Base-by-base conservation (phyloP, 1,284 basidiomycete species). In the Apiotrichum brassicae region DNA sequence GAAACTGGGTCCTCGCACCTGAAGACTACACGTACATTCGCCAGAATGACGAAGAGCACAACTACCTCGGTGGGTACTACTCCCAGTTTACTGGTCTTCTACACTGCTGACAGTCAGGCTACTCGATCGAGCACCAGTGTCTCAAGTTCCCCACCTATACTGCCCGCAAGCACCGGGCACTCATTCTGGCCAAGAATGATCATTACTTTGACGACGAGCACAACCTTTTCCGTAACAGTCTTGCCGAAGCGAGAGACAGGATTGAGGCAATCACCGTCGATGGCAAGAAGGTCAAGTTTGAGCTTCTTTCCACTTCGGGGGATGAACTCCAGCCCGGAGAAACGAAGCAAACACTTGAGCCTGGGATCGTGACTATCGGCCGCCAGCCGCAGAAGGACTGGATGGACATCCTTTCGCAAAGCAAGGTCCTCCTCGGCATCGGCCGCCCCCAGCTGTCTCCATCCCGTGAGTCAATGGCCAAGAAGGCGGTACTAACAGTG, bases 101-200 rank as follows among this genome's bases (percentile, higher is more conserved):
- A 18, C 35, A 8, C n/a, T 30, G 6, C 14, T 30, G 28, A 30
- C 36, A 9, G 2, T 22, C 19, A 63, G 64, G 74, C 38, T 76
- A 75, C 46, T 71, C 66, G 30, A 61, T 75, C 50, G 71, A 75
- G 49, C 43, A 48, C 8, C 51, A 60, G 0, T 76, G 75, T 51
- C 22, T 39, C 14, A 39, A 18, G 8, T 22, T 34, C 3, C 44
- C 47, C 12, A 30, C 18, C 9, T 51, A 35, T 26, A 18, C 47
- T 0, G 49, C 64, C 28, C 65, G 71, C 12, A 52, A 64, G 23
- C 61, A 70, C 42, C 63, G 62, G 18, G 74, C 58, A 1, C 66
- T 72, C 49, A 56, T 73, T 16, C 57, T 73, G n/a, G 70, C 69
- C 22, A 76, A 76, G 53, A 35, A 56, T 4, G 30, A 57, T 7